phyloP scores from a whole-genome alignment of 2,329 filamentous ascomycete genomes.

The Claviceps sp. region DNA sequence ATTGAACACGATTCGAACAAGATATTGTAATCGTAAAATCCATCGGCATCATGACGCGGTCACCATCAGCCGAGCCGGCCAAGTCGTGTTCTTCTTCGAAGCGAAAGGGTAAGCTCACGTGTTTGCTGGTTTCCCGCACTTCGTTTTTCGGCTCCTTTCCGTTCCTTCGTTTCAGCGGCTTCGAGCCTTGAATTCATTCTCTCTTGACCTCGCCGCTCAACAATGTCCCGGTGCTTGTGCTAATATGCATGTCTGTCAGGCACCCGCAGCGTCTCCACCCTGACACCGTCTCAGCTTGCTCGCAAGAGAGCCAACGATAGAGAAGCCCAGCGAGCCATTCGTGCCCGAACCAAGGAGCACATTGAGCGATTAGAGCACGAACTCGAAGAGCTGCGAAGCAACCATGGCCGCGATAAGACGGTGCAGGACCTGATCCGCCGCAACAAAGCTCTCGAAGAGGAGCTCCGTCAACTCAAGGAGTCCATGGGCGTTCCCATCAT shows the following conservation, averaged over 20 bases:
- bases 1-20: neutral
- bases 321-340: slow-evolving; percentile 77
- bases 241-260: slow-evolving; percentile 20
- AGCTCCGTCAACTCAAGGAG: slow-evolving; percentile 33
- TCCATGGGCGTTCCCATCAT: slow-evolving; percentile 29
- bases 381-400: slow-evolving; percentile 54
- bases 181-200: neutral
- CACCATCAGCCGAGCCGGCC: slow-evolving; percentile 28
- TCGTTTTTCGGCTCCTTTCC: neutral
- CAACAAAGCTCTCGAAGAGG: slow-evolving; percentile 41
- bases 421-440: slow-evolving; percentile 37
- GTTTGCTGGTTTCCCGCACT: neutral
- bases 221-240: neutral
- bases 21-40: neutral
- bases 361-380: slow-evolving; percentile 67
- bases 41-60: slow-evolving; percentile 23
- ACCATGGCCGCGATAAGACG: slow-evolving; percentile 34
- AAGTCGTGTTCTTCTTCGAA: slow-evolving; percentile 24
- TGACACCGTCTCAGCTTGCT: slow-evolving; percentile 77
- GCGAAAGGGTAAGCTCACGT: slow-evolving; percentile 31
- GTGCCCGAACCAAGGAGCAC: slow-evolving; percentile 73
- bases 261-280: slow-evolving; percentile 68
- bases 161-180: neutral
- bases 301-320: slow-evolving; percentile 87
- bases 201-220: neutral